These are phyloP conservation scores for Castanospermum australe DNA, from an alignment of 306 rosid genomes.

Conservation along the genomic window DNA sequence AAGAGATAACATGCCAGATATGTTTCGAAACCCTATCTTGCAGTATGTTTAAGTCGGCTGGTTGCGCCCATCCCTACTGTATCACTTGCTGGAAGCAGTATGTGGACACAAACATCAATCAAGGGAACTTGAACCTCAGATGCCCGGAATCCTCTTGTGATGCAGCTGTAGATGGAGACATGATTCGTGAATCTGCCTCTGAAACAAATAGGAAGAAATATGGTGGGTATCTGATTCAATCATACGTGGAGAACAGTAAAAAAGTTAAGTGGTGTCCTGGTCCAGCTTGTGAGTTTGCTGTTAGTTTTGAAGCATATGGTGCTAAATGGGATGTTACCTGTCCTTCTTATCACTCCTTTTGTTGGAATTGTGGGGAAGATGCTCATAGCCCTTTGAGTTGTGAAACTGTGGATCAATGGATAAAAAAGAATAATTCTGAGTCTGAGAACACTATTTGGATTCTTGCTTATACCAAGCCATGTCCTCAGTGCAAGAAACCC, in stretches of 20 bases:
- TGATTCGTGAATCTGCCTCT: background rate
- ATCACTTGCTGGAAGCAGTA: background rate
- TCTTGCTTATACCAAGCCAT: constrained; percentile 7
- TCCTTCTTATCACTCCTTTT: background rate
- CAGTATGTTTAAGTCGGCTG: background rate
- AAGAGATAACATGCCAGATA: background rate
- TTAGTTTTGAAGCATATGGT: background rate
- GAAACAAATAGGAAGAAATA: background rate
- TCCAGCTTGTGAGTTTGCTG: background rate
- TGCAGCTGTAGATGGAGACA: background rate
- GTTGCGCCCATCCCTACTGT: constrained; percentile 26
- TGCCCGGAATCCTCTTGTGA: constrained; percentile 3
- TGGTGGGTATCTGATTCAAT: background rate
- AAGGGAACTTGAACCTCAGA: constrained; percentile 8
- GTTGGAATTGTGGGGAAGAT: constrained; percentile 27
- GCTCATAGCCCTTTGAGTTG: constrained; percentile 32
- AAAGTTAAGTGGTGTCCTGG: constrained; percentile 27
- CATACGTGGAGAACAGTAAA: constrained; percentile 23
- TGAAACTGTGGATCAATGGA: constrained; percentile 5
- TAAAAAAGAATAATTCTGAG: background rate
- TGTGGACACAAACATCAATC: background rate
- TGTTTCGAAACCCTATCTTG: background rate
- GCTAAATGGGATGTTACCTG: constrained; percentile 6
- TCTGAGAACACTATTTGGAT: background rate
- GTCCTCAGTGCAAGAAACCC: background rate